phyloP scores from a whole-genome alignment of 345 rosid genomes.

The Microcos paniculata region DNA sequence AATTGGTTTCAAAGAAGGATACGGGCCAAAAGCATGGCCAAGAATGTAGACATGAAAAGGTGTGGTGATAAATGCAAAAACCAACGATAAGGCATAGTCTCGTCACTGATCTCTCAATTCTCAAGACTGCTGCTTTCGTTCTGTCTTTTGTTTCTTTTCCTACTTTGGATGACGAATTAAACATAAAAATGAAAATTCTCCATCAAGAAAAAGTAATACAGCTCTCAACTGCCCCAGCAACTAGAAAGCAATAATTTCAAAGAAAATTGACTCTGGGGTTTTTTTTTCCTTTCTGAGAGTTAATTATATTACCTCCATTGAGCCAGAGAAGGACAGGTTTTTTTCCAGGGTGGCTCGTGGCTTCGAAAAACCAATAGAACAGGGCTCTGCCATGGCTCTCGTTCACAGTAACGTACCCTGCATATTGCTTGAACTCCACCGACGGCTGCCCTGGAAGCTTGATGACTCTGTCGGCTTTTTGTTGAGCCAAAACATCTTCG shows the following conservation, averaged over 20 bases:
- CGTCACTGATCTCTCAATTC: too few species aligned
- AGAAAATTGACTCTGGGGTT: too few species aligned
- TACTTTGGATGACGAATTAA: too few species aligned
- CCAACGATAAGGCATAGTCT: background rate
- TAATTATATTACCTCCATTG: slow-evolving; percentile 64
- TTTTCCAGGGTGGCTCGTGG: slow-evolving; percentile 36
- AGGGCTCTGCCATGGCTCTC: slow-evolving; percentile 70
- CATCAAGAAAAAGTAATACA: too few species aligned
- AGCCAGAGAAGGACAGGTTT: slow-evolving; percentile 79
- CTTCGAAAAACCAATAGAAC: slow-evolving; percentile 87
- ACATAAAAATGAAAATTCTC: too few species aligned
- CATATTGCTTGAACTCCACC: slow-evolving; percentile 65
- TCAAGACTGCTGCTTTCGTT: too few species aligned
- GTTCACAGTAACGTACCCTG: slow-evolving; percentile 81
- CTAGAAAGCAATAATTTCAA: too few species aligned
- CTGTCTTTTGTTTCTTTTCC: too few species aligned
- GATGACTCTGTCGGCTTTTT: slow-evolving; percentile 53
- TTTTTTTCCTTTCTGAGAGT: too few species aligned
- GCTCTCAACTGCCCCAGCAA: too few species aligned
- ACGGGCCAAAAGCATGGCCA: background rate
- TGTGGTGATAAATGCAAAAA: background rate
- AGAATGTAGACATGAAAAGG: background rate
- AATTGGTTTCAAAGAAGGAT: background rate
- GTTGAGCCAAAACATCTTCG: slow-evolving; percentile 30
- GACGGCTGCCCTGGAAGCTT: slow-evolving; percentile 69